phyloP scores from a whole-genome alignment of 768 basidiomycete species.

The Amanita polypyramis region DNA sequence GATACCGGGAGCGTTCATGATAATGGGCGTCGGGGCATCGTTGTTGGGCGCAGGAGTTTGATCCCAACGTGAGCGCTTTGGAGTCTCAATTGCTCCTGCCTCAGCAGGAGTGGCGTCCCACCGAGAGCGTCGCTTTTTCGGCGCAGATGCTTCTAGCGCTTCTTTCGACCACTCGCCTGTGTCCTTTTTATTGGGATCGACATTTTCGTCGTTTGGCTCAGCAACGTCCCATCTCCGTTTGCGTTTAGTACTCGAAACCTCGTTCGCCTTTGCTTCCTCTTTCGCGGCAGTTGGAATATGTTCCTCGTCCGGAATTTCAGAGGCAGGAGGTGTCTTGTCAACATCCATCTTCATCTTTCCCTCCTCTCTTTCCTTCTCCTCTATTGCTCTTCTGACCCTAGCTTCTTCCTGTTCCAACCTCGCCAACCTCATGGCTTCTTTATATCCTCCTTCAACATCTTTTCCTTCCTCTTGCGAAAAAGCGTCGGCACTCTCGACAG shows the following conservation, averaged over 20 bases:
- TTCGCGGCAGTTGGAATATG: slow-evolving; percentile 53
- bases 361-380: slow-evolving; percentile 78
- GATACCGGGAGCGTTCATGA: slow-evolving; percentile 81
- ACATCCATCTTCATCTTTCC: slow-evolving; percentile 73
- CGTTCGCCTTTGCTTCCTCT: slow-evolving; percentile 24
- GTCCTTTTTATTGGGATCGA: slow-evolving; percentile 48
- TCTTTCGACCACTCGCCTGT: slow-evolving; percentile 70
- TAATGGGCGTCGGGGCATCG: slow-evolving; percentile 63
- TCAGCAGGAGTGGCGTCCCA: slow-evolving; percentile 95
- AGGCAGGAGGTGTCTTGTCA: slow-evolving; percentile 85
- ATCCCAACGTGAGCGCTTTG: slow-evolving; percentile 95
- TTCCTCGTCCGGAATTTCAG: slow-evolving; percentile 65
- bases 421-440: slow-evolving; percentile 89
- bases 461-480: slow-evolving; percentile 63
- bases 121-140: slow-evolving; percentile 88
- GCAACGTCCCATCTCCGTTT: slow-evolving; percentile 77
- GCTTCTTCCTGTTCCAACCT: slow-evolving; percentile 90
- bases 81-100: slow-evolving; percentile 47
- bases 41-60: slow-evolving; percentile 67
- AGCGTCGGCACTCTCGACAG: slow-evolving; percentile 71
- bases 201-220: slow-evolving; percentile 54
- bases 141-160: slow-evolving; percentile 58
- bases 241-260: slow-evolving; percentile 44
- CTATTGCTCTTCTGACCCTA: slow-evolving; percentile 72
- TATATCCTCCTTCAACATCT: slow-evolving; percentile 81